A percentile compares a stretch with the other conserved stretches of the same genome.
Conservation (phyloP, 2,329 filamentous ascomycete species). For the Claviceps citrina region DNA sequence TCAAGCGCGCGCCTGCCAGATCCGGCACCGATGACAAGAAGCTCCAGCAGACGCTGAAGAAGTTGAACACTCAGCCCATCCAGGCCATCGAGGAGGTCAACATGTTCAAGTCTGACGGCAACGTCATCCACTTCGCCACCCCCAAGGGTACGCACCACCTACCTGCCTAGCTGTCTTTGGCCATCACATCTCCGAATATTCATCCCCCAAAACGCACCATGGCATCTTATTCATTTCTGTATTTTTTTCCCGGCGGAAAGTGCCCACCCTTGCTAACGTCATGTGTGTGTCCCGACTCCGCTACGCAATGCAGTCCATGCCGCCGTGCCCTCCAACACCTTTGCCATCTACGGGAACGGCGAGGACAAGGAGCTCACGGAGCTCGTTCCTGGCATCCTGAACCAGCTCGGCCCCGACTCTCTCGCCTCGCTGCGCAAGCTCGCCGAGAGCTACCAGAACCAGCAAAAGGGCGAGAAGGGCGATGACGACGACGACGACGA, state of each 20-base stretch:
- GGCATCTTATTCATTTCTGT: no score
- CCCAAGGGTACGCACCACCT: conserved; percentile 83
- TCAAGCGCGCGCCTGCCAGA: conserved; percentile 93
- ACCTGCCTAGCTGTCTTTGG: not conserved
- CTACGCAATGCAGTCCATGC: conserved; percentile 69
- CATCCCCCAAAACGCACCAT: no score
- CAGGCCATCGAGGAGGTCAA: conserved; percentile 99
- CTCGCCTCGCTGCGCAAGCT: conserved; percentile 95
- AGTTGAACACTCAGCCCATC: conserved; percentile 99
- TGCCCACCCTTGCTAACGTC: not conserved
- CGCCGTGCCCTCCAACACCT: conserved; percentile 94
- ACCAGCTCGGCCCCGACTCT: conserved; percentile 97
- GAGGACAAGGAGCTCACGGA: conserved; percentile 99
- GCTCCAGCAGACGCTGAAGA: conserved; percentile 92
- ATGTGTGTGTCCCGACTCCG: no score
- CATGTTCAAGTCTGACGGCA: conserved; percentile 99
- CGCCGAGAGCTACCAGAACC: conserved; percentile 97
- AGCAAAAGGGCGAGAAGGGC: conserved; percentile 84
- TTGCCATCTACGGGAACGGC: conserved; percentile 96
- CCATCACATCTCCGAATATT: not conserved
- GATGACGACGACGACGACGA: conserved; percentile 52
- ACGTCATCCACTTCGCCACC: conserved; percentile 97
- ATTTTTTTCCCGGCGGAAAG: no score
- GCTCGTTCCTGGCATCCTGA: conserved; percentile 96
- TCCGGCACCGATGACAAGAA: conserved; percentile 98